Evolutionary conservation across 1,284 basidiomycete genomes (phyloP).

Genomic region (Moesziomyces sp.): DNA sequence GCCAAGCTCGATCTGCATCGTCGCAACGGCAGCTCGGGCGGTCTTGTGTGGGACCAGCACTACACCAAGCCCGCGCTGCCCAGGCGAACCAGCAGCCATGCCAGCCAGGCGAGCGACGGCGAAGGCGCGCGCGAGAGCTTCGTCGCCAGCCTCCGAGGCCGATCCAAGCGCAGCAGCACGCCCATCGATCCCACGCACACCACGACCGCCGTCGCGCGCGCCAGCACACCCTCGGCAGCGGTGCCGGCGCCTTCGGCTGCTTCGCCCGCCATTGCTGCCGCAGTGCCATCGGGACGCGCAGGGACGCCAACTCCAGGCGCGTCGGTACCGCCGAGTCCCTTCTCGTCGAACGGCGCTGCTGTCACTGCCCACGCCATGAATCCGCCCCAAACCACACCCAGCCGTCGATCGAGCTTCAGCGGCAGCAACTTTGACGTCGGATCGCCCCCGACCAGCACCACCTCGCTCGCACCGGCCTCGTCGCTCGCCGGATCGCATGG

Average conservation of each 20-base stretch:
- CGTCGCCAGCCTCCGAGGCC: slow-evolving; percentile 48
- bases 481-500: slow-evolving; percentile 25
- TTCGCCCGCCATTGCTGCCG: slow-evolving; percentile 18
- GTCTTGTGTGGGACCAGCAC: slow-evolving; percentile 54
- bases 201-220: slow-evolving; percentile 21
- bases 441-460: slow-evolving; percentile 61
- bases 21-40: slow-evolving; percentile 48
- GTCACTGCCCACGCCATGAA: slow-evolving; percentile 55
- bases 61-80: slow-evolving; percentile 54
- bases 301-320: slow-evolving; percentile 47
- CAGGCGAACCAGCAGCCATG: slow-evolving; percentile 59
- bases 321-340: slow-evolving; percentile 53
- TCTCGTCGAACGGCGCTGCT: slow-evolving; percentile 35
- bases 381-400: slow-evolving; percentile 60
- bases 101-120: slow-evolving; percentile 56
- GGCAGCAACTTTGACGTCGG: slow-evolving; percentile 57
- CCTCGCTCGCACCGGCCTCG: slow-evolving; percentile 51
- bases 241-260: slow-evolving; percentile 14
- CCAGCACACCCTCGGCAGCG: slow-evolving; percentile 33
- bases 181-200: slow-evolving; percentile 49
- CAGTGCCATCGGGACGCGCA: slow-evolving; percentile 25
- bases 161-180: slow-evolving; percentile 55
- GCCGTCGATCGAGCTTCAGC: slow-evolving; percentile 62
- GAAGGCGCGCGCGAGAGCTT: slow-evolving; percentile 48
- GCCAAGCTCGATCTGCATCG: slow-evolving; percentile 56